These are phyloP conservation scores for Aureobasidium lini DNA, from an alignment of 2,329 filamentous ascomycete genomes.

Conservation along the genomic window DNA sequence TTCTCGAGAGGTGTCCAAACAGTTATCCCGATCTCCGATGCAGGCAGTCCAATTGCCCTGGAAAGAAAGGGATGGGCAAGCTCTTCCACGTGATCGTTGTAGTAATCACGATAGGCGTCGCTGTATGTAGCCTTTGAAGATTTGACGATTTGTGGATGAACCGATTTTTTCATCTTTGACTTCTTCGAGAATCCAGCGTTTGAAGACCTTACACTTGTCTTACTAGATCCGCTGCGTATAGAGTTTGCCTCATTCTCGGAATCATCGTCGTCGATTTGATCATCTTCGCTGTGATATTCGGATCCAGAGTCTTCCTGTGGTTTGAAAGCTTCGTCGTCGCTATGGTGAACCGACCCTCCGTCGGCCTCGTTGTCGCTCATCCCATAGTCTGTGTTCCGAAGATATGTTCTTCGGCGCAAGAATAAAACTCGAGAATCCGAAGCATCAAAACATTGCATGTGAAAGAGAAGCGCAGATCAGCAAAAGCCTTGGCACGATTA, in stretches of 20 bases:
- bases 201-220: neutral
- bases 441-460: slow-evolving; percentile 5
- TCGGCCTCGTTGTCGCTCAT: slow-evolving; percentile 11
- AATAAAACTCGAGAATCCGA: neutral
- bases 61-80: slow-evolving; percentile 1
- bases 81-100: slow-evolving; percentile 54
- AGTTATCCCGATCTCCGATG: slow-evolving; percentile 60
- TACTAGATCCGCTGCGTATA: neutral
- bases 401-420: neutral
- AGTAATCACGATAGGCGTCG: slow-evolving; percentile 37
- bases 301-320: neutral
- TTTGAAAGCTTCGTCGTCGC: neutral
- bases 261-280: neutral
- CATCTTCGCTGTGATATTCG: slow-evolving; percentile 1
- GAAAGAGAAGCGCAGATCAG: neutral
- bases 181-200: neutral
- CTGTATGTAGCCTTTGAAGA: slow-evolving; percentile 1
- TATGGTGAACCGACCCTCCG: neutral
- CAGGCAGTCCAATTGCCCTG: slow-evolving; percentile 20
- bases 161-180: neutral
- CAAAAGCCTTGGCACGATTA: slow-evolving; percentile 6
- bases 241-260: neutral
- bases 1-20: slow-evolving; percentile 69
- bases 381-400: neutral
- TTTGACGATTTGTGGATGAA: neutral